Base-by-base conservation (phyloP, 1,284 basidiomycete genomes). In the Gomphus bonarii region DNA sequence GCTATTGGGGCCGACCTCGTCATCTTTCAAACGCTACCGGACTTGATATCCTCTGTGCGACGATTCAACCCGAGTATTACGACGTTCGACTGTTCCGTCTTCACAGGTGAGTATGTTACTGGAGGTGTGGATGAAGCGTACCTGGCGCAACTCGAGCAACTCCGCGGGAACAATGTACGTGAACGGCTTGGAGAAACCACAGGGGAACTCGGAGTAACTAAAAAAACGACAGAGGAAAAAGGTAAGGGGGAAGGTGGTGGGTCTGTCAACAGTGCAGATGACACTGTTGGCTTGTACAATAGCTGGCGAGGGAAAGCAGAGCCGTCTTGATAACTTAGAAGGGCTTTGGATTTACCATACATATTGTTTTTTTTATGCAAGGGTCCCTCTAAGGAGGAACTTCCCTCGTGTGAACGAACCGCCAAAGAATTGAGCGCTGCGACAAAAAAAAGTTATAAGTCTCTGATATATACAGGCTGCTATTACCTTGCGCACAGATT, bases 91-190 rank as follows among this genome's bases (percentile, higher is more conserved):
- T 98, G 95, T 73, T 97, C 95, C 14, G 95, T 99, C 43, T 99
- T 99, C 72, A 93, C 91, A 25, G 97, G 97, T 55, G 81, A 95
- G 68, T 99, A 99, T 70, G 82, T 98, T 55, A 99, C 97, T 1
- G 95, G 97, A 33, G 90, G 90, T n/a, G 89, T 99, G 28, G 86
- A 93, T 64, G 88, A 91, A 63, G 76, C 70, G 54, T 99, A 99
- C 73, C 77, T 99, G 51, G 70, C 75, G 38, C 74, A 83, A 61
- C 69, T 99, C 48, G 91, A 97, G 70, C 74, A 73, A 48, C 67
- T 92, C 57, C 82, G 97, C 31, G 86, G 87, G 50, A 95, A 99
- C 68, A 91, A 92, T 66, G 81, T 82, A 36, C 93, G 94, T 72
- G 65, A 65, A 28, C 70, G 65, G 58, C 62, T 65, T 12, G 60